Evolutionary conservation across 1,139 yeast genomes (phyloP).

Genomic region (Protomyces inundatus): DNA sequence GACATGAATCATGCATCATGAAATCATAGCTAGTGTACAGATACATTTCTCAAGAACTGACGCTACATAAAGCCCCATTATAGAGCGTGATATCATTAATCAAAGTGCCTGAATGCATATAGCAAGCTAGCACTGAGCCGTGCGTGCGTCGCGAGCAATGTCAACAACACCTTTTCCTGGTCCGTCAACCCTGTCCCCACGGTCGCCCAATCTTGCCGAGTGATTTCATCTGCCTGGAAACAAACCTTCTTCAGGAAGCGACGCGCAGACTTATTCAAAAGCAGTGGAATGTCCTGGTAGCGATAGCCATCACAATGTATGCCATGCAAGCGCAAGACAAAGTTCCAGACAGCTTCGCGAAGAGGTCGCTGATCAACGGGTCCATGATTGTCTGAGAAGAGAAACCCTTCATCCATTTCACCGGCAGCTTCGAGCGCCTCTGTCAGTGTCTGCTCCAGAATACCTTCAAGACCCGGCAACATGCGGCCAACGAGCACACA

Average conservation of each 20-base stretch:
- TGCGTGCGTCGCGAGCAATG: slow-evolving; percentile 20
- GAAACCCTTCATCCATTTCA: slow-evolving; percentile 23
- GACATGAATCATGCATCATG: too few species aligned
- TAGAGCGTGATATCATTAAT: not conserved
- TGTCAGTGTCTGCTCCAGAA: slow-evolving; percentile 13
- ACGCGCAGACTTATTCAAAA: slow-evolving; percentile 10
- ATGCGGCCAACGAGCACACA: slow-evolving; percentile 25
- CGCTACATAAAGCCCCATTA: too few species aligned
- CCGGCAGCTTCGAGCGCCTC: slow-evolving; percentile 25
- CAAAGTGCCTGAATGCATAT: slow-evolving; percentile 20
- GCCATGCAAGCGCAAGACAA: slow-evolving; percentile 26
- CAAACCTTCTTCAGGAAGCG: slow-evolving; percentile 18
- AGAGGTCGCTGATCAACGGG: slow-evolving; percentile 20
- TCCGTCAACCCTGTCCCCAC: slow-evolving; percentile 16
- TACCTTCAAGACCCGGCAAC: slow-evolving; percentile 12
- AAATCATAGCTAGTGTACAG: too few species aligned
- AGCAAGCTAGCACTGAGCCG: slow-evolving; percentile 19
- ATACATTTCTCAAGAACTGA: too few species aligned
- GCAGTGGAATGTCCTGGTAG: slow-evolving; percentile 22
- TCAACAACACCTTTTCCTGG: slow-evolving; percentile 15
- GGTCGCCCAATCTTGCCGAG: slow-evolving; percentile 13
- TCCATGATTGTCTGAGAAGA: slow-evolving; percentile 6
- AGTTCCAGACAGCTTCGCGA: slow-evolving; percentile 29
- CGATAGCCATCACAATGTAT: slow-evolving; percentile 28
- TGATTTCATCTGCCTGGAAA: slow-evolving; percentile 6